phyloP scores from a whole-genome alignment of 768 basidiomycete genomes.

The Dentipellis sp. region DNA sequence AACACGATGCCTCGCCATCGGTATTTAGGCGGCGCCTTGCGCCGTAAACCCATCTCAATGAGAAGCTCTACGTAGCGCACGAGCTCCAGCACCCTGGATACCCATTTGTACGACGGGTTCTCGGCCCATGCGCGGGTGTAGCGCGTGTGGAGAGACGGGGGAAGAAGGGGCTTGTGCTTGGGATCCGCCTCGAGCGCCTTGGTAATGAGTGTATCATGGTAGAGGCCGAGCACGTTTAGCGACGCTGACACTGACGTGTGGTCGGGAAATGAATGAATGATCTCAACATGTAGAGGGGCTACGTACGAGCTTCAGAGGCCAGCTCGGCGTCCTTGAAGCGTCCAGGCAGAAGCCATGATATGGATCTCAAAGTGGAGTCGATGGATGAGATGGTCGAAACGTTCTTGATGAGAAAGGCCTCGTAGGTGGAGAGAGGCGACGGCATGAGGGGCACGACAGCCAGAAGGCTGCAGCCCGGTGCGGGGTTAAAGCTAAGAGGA shows the following conservation, averaged over 20 bases:
- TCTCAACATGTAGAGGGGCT: constrained; percentile 8
- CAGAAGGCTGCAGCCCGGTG: background rate
- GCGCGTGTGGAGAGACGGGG: constrained; percentile 70
- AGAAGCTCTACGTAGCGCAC: constrained; percentile 78
- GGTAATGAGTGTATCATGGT: constrained; percentile 88
- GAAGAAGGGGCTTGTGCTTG: constrained; percentile 67
- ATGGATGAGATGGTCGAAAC: constrained; percentile 78
- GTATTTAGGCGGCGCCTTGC: constrained; percentile 53
- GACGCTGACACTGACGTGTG: constrained; percentile 65
- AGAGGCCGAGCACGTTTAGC: constrained; percentile 82
- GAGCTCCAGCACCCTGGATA: constrained; percentile 63
- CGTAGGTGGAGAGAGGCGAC: constrained; percentile 62
- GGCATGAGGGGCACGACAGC: constrained; percentile 35
- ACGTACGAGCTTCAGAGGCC: constrained; percentile 89
- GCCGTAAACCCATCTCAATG: constrained; percentile 78
- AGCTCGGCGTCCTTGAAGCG: constrained; percentile 97
- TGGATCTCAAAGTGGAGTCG: constrained; percentile 79
- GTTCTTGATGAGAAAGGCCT: constrained; percentile 77
- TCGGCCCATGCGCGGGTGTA: constrained; percentile 86
- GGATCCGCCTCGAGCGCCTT: constrained; percentile 54
- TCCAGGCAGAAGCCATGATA: constrained; percentile 95
- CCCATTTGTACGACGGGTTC: constrained; percentile 66
- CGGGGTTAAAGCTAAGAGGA: background rate
- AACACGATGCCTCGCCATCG: constrained; percentile 73
- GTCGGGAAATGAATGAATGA: constrained; percentile 3